Evolutionary conservation across 139 green algal genomes (phyloP), one percentile per base, ranked within the genome.

Genomic region (Chlorella sp.): DNA sequence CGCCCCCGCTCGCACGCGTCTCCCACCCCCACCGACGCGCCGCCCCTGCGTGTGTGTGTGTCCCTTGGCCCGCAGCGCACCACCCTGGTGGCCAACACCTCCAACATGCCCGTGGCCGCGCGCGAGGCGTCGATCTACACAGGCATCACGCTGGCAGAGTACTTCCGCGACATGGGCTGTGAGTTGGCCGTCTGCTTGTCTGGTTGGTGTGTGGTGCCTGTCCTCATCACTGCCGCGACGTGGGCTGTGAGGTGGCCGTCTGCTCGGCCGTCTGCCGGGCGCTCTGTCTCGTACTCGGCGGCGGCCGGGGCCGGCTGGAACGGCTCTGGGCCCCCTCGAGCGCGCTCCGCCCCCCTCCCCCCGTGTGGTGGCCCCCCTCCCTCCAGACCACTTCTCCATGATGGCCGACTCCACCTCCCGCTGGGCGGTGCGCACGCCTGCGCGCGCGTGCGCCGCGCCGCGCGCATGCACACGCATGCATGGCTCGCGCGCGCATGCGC

Each of bases 51-150:
- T 55, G 46, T 17, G 14, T 55, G 46, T 17, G 14, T 55, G 46
- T 55, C 14, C 46, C 46, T 55, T 55, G 23, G 33, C 38, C 81
- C 91, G n/a, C n/a, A n/a, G n/a, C 72, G 74, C 74, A 80, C 72
- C 72, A 78, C 72, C 41, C 72, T 78, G 64, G 74, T 99, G 64
- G 96, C 96, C 71, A 99, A 99, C 89, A 99, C 96, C 0, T 97
- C 90, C 45, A 99, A 99, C 90, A 99, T 99, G 96, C 96, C 96
- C 21, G 96, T 99, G 85, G 96, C 96, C 12, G 96, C 96, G 1
- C 90, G 96, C 50, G 96, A 99, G 89, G 96, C 96, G 25, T 99
- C 96, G 75, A 99, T 99, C 86, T 99, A 99, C 87, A 99, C 96
- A 0, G 96, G 96, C 67, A 99, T 99, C 86, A 99, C 96, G 17